Conservation (phyloP, 257 asterid genomes). For the Solanum peruvianum region DNA sequence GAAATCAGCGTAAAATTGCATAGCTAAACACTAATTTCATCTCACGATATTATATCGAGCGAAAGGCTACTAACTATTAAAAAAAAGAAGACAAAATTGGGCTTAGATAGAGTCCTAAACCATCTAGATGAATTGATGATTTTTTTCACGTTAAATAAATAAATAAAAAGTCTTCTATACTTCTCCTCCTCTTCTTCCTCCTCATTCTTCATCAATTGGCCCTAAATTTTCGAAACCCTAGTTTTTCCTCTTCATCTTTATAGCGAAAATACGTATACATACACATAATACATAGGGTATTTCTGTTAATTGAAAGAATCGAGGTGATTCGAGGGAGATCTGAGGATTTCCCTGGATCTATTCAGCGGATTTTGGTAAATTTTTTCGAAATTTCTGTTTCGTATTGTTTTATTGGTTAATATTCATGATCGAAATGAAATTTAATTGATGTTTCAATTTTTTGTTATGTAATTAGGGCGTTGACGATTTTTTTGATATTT, state of each 20-base stretch:
- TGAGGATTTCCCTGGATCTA: slow-evolving; percentile 1
- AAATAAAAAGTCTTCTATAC: background rate
- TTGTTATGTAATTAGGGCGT: background rate
- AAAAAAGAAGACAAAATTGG: background rate
- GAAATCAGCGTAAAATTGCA: no score
- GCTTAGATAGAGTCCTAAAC: background rate
- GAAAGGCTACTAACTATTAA: no score
- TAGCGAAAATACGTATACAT: background rate
- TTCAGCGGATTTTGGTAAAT: background rate
- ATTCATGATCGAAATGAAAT: background rate
- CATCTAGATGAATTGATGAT: background rate
- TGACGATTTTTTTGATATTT: background rate
- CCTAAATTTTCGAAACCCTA: background rate
- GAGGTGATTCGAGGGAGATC: background rate
- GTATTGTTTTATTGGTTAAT: background rate
- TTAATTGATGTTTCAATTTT: background rate
- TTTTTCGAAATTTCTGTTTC: background rate
- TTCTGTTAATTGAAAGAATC: background rate
- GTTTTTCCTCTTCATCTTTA: background rate
- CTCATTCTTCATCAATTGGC: background rate
- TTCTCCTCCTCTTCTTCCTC: background rate
- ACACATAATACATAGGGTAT: background rate
- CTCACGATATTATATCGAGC: no score
- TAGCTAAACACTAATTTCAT: no score
- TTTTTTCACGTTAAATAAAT: background rate